Evolutionary conservation across 1,139 yeast genomes (phyloP).

Genomic region (Wickerhamiella infanticola): DNA sequence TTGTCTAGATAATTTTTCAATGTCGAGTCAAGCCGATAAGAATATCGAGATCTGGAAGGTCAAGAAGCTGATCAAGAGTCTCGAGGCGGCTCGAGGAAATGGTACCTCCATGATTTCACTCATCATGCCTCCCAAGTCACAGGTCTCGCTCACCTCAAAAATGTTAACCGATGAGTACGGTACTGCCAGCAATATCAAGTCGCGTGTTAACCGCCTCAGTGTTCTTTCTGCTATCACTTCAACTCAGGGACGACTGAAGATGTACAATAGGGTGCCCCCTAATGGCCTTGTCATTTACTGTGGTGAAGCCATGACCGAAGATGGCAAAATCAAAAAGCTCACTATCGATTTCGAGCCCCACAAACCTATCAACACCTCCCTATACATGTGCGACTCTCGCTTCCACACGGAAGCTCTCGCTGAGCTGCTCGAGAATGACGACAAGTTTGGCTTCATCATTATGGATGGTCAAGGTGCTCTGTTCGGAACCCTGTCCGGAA

Average conservation of each 20-base stretch:
- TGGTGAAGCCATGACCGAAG: constrained; percentile 95
- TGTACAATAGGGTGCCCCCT: constrained; percentile 77
- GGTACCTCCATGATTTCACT: constrained; percentile 98
- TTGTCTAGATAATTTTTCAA: constrained; percentile 1
- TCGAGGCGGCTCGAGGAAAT: constrained; percentile 87
- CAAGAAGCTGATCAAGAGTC: constrained; percentile 57
- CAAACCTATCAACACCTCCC: constrained; percentile 93
- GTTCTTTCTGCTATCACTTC: constrained; percentile 95
- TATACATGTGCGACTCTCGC: constrained; percentile 91
- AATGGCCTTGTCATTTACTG: constrained; percentile 93
- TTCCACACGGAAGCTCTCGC: constrained; percentile 95
- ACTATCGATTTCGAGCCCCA: constrained; percentile 29
- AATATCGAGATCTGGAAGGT: constrained; percentile 98
- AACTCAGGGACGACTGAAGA: constrained; percentile 87
- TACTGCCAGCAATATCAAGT: constrained; percentile 93
- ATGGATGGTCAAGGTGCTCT: constrained; percentile 99
- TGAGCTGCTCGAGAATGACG: constrained; percentile 87
- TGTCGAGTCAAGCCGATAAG: constrained; percentile 60
- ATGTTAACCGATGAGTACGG: constrained; percentile 98
- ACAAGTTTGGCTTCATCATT: constrained; percentile 88
- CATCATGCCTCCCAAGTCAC: constrained; percentile 86
- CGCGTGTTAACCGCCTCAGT: constrained; percentile 89
- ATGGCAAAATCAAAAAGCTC: constrained; percentile 45
- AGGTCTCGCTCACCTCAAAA: constrained; percentile 72
- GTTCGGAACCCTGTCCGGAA: constrained; percentile 92